These are phyloP conservation scores for Ploettnerulaceae sp. DNA, from an alignment of 2,329 filamentous ascomycete species.

Conservation along the genomic window DNA sequence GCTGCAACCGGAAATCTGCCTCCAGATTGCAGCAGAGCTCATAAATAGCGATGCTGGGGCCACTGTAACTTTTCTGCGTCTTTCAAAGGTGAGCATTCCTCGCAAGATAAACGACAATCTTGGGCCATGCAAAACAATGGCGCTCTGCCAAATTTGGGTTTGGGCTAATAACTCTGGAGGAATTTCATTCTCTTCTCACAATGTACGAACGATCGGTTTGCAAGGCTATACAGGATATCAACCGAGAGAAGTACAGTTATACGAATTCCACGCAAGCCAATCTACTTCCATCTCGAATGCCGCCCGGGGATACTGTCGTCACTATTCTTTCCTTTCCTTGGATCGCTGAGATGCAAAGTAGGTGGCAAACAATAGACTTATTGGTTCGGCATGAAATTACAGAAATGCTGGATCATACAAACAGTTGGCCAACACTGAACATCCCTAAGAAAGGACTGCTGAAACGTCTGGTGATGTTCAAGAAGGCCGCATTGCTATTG, in stretches of 20 bases:
- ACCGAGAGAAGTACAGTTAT: conserved; percentile 10
- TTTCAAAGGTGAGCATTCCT: conserved; percentile 23
- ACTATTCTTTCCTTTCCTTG: conserved; percentile 21
- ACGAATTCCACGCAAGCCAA: conserved; percentile 12
- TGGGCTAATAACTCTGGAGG: conserved; percentile 14
- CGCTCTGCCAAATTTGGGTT: neutral
- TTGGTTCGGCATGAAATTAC: conserved; percentile 24
- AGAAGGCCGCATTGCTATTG: conserved; percentile 18
- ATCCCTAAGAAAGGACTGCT: conserved; percentile 14
- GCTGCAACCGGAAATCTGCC: conserved; percentile 21
- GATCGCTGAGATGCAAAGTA: conserved; percentile 22
- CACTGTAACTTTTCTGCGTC: conserved; percentile 10
- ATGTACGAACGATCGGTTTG: conserved; percentile 23
- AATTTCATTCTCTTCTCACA: conserved; percentile 20
- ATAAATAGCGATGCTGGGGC: conserved; percentile 19
- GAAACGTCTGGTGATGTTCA: conserved; percentile 14
- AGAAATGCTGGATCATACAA: conserved; percentile 17
- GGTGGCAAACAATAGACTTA: conserved; percentile 17
- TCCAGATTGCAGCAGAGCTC: conserved; percentile 19
- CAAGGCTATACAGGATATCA: conserved; percentile 4
- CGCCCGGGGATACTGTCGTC: conserved; percentile 6
- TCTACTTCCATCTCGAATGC: conserved; percentile 9
- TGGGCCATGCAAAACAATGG: too few relatives aligned
- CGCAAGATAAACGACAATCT: too few relatives aligned
- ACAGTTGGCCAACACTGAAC: conserved; percentile 22